Percentiles rank a stretch among this genome's conserved stretches.
Conservation (phyloP, 345 rosid species). For the Syzygium grande region DNA sequence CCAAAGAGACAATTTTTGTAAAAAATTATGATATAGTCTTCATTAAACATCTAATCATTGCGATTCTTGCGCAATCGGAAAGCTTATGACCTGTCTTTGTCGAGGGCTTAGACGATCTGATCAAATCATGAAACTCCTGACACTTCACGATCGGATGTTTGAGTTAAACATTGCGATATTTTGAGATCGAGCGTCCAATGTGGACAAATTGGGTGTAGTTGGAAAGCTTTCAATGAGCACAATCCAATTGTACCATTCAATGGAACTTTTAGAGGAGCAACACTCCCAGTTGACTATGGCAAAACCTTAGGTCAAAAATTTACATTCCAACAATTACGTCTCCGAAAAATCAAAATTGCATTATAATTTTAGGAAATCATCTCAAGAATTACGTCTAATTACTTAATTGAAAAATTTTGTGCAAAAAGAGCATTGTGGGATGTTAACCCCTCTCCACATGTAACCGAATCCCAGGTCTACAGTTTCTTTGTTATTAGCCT, state of each 20-base stretch:
- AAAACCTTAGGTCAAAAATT: background rate
- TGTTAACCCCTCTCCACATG: background rate
- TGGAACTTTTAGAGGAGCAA: background rate
- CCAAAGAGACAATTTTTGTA: background rate
- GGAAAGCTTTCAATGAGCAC: background rate
- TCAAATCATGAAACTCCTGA: background rate
- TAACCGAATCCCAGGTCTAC: background rate
- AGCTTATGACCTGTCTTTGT: background rate
- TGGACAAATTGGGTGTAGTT: background rate
- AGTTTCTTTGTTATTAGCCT: background rate
- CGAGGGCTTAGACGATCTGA: accelerated
- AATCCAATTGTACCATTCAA: background rate
- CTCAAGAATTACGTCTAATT: background rate
- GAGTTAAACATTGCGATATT: background rate
- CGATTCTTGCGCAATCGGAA: background rate
- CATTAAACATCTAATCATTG: accelerated
- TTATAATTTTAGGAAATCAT: background rate
- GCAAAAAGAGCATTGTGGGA: background rate
- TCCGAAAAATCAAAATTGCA: background rate
- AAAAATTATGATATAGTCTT: background rate
- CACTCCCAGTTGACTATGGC: background rate
- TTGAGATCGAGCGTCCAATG: accelerated
- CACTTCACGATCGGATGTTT: background rate
- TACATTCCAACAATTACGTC: background rate
- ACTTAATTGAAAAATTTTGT: background rate